Conservation (phyloP, 2,329 filamentous ascomycete species). For the Cytospora piceicola region DNA sequence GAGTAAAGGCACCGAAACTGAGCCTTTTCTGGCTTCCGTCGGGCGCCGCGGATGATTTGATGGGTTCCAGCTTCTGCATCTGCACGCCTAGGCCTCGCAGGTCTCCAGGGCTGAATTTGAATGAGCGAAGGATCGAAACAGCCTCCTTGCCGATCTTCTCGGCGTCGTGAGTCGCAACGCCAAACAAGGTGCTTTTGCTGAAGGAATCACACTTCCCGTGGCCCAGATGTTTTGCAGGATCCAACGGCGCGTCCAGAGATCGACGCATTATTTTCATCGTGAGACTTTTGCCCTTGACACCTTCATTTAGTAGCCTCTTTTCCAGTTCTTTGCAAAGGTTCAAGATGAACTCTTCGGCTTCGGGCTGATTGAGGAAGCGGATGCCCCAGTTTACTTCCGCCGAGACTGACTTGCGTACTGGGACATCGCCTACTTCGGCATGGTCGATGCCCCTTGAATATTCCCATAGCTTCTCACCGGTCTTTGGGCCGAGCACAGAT, state of each 20-base stretch:
- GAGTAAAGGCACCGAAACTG: constrained; percentile 65
- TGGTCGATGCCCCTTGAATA: constrained; percentile 88
- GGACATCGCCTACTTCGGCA: constrained; percentile 82
- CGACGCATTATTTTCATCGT: constrained; percentile 96
- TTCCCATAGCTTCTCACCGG: constrained; percentile 86
- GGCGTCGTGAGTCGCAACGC: constrained; percentile 78
- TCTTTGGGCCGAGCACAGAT: constrained; percentile 83
- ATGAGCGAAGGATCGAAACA: constrained; percentile 79
- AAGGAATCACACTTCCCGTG: constrained; percentile 95
- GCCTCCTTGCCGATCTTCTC: constrained; percentile 79
- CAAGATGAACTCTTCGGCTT: constrained; percentile 88
- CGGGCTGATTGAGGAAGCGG: constrained; percentile 86
- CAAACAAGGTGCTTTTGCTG: constrained; percentile 84
- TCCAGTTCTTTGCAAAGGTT: constrained; percentile 86
- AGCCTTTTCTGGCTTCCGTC: constrained; percentile 81
- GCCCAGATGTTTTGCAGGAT: constrained; percentile 90
- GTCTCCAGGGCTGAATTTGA: constrained; percentile 86
- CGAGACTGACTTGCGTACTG: constrained; percentile 89
- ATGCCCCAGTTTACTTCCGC: constrained; percentile 99
- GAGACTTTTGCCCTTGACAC: constrained; percentile 83
- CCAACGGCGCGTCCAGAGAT: constrained; percentile 81
- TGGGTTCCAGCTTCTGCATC: constrained; percentile 86
- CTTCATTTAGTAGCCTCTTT: constrained; percentile 77
- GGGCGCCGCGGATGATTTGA: constrained; percentile 62
- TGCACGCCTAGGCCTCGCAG: constrained; percentile 91